Base-by-base conservation (phyloP, 2,329 filamentous ascomycete species). In the Catunica adiposa region DNA sequence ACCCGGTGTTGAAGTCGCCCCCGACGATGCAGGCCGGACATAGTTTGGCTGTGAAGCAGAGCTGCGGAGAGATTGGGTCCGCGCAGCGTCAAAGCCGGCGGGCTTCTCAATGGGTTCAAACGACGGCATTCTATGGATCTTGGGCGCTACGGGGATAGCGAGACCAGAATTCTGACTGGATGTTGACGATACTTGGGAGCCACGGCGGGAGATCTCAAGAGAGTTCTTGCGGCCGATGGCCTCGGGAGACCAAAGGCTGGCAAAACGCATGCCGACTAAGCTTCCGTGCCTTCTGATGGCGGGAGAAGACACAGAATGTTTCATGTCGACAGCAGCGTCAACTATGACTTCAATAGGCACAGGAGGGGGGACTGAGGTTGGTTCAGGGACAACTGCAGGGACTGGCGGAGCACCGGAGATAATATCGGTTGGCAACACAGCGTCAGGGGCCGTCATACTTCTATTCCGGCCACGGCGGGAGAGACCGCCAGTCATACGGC, bases 241-340 rank as follows among this genome's bases (percentile, higher is more conserved):
- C 14, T 38, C 50, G 9, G 20, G 34, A 4, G 53, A 44, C 56
- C 56, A 56, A 15, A 58, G 50, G 22, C 37, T 31, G 6, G 59
- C 53, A 5, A 60, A 34, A 15, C 59, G 58, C 6, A 59, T 56
- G n/a, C 59, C 53, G 7, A 58, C 48, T 3, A 60, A 51, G 29
- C 66, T 69, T n/a, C n/a, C n/a, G 25, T 69, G 66, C 3, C 68
- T 71, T n/a, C 65, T 65, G 64, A 73, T 68, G 60, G 53, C 23
- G 17, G 51, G 25, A 4, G 50, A 40, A 17, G 53, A 55, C 20
- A 48, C 15, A n/a, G 31, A 58, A 9, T 58, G 48, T 9, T 14
- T 14, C 9, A 50, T 26, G 22, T 42, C 38, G 3, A 17, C 44
- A 11, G 11, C 11, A 11, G 5, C 29, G 11, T 34, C 11, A 34